Evolutionary conservation across 1,284 basidiomycete genomes (phyloP).

Genomic region (Ustilago tritici): DNA sequence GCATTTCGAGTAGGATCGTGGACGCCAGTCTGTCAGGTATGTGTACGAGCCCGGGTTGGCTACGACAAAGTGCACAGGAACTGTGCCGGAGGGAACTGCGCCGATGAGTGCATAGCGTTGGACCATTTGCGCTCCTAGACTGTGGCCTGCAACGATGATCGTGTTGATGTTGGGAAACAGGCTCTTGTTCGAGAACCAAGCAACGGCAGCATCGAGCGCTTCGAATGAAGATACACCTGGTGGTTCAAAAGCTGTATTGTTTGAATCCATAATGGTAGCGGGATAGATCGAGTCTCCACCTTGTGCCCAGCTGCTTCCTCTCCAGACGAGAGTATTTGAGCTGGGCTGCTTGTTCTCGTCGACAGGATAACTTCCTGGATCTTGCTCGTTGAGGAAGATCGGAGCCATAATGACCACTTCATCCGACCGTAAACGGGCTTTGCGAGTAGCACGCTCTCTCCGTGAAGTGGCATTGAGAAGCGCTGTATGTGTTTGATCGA

Average conservation of each 20-base stretch:
- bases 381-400: conserved; percentile 52
- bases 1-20: conserved; percentile 29
- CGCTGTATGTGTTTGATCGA: conserved; percentile 43
- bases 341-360: conserved; percentile 28
- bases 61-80: conserved; percentile 57
- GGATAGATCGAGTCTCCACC: conserved; percentile 52
- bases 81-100: conserved; percentile 33
- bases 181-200: conserved; percentile 42
- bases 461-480: conserved; percentile 51
- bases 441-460: conserved; percentile 19
- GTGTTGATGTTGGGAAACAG: conserved; percentile 53
- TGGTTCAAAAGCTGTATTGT: conserved; percentile 17
- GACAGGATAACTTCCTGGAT: conserved; percentile 41
- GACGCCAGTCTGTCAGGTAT: conserved; percentile 44
- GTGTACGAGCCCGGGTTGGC: conserved; percentile 58
- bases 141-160: conserved; percentile 54
- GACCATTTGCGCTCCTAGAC: conserved; percentile 52
- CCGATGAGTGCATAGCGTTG: conserved; percentile 57
- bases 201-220: conserved; percentile 42
- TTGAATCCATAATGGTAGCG: conserved; percentile 16
- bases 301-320: conserved; percentile 40
- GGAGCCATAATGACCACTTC: conserved; percentile 60
- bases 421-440: conserved; percentile 25
- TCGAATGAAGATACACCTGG: conserved; percentile 50
- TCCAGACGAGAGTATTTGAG: conserved; percentile 47